These are phyloP conservation scores for Eimeria tenella DNA, from an alignment of 169 alveolate genomes.

Conservation along the genomic window DNA sequence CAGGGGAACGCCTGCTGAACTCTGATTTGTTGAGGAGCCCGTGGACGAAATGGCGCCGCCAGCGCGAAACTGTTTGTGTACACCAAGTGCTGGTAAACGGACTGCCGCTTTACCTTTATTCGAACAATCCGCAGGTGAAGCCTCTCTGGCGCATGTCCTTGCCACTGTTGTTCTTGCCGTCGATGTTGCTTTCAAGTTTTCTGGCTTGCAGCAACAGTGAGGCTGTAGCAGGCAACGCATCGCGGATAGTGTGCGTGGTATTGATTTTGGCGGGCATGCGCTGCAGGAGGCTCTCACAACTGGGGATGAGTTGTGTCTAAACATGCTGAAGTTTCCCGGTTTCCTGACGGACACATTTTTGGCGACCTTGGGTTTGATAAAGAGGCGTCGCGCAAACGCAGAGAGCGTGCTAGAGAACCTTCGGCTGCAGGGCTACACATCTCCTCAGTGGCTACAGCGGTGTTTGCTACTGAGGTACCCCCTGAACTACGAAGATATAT, in stretches of 20 bases:
- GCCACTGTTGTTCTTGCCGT: background rate
- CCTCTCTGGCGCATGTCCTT: background rate
- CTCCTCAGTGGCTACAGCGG: constrained; percentile 68
- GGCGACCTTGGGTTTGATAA: constrained; percentile 35
- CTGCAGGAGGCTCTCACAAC: constrained; percentile 14
- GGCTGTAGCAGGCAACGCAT: background rate
- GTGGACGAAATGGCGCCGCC: constrained; percentile 56
- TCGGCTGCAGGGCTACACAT: constrained; percentile 59
- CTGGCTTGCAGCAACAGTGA: too few species aligned
- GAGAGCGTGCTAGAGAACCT: constrained; percentile 49
- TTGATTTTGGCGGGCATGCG: background rate
- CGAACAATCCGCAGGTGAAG: constrained; percentile 63
- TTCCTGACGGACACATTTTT: constrained; percentile 42
- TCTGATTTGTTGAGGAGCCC: constrained; percentile 48
- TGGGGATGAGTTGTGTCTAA: constrained; percentile 67
- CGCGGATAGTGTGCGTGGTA: background rate
- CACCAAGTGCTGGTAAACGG: constrained; percentile 66
- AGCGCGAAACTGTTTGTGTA: constrained; percentile 32
- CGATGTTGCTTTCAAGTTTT: too few species aligned
- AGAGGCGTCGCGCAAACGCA: constrained; percentile 54
- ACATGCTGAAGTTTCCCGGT: constrained; percentile 58
- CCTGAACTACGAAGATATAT: constrained; percentile 45
- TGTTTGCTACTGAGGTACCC: constrained; percentile 39
- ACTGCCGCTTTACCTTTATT: constrained; percentile 43
- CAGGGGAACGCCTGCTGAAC: constrained; percentile 52